Evolutionary conservation across 306 rosid species (phyloP).

Genomic region (Biancaea sappan): DNA sequence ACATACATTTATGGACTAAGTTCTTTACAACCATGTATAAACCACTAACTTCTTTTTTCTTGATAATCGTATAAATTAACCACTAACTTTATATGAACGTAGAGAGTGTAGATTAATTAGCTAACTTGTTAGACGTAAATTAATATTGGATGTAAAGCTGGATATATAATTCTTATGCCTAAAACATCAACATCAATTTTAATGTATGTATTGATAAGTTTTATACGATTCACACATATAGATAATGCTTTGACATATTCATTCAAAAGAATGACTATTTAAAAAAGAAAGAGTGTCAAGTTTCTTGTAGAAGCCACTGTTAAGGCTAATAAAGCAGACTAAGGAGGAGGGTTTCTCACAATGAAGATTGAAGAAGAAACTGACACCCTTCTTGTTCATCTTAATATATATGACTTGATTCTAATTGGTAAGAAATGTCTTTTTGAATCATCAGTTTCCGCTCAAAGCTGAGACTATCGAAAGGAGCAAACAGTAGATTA

Average conservation of each 20-base stretch:
- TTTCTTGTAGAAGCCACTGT: conserved; percentile 3
- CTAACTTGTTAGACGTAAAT: not conserved
- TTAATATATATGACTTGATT: not conserved
- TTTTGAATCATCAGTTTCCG: not conserved
- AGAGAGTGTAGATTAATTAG: not conserved
- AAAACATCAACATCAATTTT: not conserved
- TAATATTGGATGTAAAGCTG: not conserved
- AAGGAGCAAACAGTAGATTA: not conserved
- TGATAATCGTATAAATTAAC: too few relatives aligned
- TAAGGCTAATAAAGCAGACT: conserved; percentile 13
- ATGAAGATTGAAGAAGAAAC: not conserved
- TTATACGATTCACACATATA: too few relatives aligned
- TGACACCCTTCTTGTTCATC: not conserved
- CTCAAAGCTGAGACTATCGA: not conserved
- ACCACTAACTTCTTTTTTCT: too few relatives aligned
- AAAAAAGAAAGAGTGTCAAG: not conserved
- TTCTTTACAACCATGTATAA: too few relatives aligned
- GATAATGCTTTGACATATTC: not conserved
- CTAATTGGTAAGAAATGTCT: not conserved
- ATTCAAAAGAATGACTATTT: not conserved
- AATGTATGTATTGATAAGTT: not conserved
- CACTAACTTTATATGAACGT: too few relatives aligned
- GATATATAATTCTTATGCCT: not conserved
- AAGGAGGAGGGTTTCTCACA: not conserved
- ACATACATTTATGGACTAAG: too few relatives aligned